Base-by-base conservation (phyloP, 192 early-diverging fungal species). In the Linnemannia zychae region DNA sequence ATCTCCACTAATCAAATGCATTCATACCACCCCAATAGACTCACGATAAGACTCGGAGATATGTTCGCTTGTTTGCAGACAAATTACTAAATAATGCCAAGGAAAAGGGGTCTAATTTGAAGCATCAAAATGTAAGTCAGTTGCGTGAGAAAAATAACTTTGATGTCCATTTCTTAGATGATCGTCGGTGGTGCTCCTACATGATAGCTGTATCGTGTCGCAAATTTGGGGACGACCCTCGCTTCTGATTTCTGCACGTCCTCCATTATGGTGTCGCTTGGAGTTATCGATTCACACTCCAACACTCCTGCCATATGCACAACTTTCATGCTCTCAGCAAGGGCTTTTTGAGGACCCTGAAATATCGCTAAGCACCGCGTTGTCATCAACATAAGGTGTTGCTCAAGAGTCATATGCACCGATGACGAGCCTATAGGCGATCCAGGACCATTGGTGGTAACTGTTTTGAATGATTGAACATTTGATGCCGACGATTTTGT, bases 171-270 rank as follows among this genome's bases (percentile, higher is more conserved):
- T 46, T 15, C 69, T 15, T 17, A 36, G 2, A 31, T 22, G 9
- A 18, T 7, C 48, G 13, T 38, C 7, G 7, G 4, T 40, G 36
- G 20, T 3, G 11, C 22, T 31, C 71, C 57, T 80, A 80, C 79
- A 74, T 80, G 49, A 22, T 81, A 81, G 31, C 79, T 75, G 52
- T 81, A 81, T 17, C 79, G 79, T 5, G 67, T 81, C 9, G 79
- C 73, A 20, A 75, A 40, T 18, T 74, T 74, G 3, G 66, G 34
- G 34, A 18, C 1, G 38, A 47, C 24, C 46, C 4, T 37, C 4
- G 12, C 20, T 52, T 22, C 24, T 4, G 34, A 7, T 11, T 4
- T 65, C 22, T 33, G 17, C 5, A 22, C 28, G 34, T 38, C 34
- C 17, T 69, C 7, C 67, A 40, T 37, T 40, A n/a, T 12, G 67